phyloP scores from a whole-genome alignment of 495 filamentous ascomycete genomes.

The Annulohypoxylon moriforme region DNA sequence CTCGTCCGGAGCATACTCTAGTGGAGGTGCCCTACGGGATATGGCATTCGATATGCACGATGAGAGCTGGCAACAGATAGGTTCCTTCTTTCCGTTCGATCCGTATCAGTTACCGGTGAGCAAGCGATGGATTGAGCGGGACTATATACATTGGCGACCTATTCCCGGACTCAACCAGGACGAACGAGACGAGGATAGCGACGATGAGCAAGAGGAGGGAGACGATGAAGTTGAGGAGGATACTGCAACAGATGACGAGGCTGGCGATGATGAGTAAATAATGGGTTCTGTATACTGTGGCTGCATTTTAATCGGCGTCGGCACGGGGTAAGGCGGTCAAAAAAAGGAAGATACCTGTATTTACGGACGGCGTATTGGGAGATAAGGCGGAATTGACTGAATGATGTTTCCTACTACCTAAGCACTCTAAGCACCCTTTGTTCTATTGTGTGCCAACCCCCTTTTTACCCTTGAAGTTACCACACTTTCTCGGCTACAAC shows the following conservation, averaged over 20 bases:
- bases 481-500: not conserved
- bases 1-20: conserved; percentile 56
- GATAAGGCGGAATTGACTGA: conserved; percentile 9
- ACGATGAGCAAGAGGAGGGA: conserved; percentile 56
- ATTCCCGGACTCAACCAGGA: conserved; percentile 73
- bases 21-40: conserved; percentile 69
- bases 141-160: conserved; percentile 86
- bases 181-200: conserved; percentile 63
- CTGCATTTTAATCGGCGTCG: conserved; percentile 40
- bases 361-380: conserved; percentile 19
- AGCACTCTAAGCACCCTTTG: not conserved
- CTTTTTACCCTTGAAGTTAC: not conserved
- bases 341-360: conserved; percentile 41
- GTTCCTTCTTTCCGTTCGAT: conserved; percentile 97
- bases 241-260: conserved; percentile 60
- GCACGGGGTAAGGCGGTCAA: conserved; percentile 20
- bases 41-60: conserved; percentile 69
- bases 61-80: conserved; percentile 79
- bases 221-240: conserved; percentile 66
- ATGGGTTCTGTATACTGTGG: conserved; percentile 10
- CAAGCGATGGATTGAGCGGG: conserved; percentile 83
- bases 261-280: conserved; percentile 48
- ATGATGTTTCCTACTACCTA: conserved; percentile 15
- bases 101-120: conserved; percentile 89
- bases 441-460: not conserved